A percentile compares a stretch with the other conserved stretches of the same genome.
phyloP scores from a whole-genome alignment of 495 filamentous ascomycete genomes.

The Polyplosphaeria fusca region DNA sequence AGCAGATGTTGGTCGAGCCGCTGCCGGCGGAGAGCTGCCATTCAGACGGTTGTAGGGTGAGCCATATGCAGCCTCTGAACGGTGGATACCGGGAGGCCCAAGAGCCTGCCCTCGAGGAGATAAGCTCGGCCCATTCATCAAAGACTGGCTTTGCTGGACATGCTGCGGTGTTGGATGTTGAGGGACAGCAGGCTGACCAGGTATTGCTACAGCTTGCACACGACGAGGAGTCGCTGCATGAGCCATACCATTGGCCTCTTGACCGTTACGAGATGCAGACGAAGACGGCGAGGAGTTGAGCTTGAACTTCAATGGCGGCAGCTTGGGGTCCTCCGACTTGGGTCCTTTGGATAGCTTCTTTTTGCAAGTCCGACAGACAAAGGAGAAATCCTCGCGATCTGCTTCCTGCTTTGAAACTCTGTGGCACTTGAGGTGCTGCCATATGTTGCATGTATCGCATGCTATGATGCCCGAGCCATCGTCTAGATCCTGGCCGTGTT shows the following conservation, averaged over 20 bases:
- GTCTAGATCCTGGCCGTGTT: constrained; percentile 81
- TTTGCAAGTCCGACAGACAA: constrained; percentile 77
- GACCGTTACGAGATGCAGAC: constrained; percentile 36
- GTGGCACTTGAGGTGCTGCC: constrained; percentile 93
- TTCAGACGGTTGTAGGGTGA: constrained; percentile 13
- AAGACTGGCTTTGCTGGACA: constrained; percentile 3
- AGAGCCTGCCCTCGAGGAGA: constrained; percentile 40
- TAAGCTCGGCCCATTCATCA: constrained; percentile 40
- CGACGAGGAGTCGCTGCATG: constrained; percentile 23
- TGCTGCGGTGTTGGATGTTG: constrained; percentile 16
- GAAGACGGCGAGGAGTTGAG: constrained; percentile 49
- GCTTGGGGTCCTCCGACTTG: constrained; percentile 63
- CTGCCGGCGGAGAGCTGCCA: constrained; percentile 9
- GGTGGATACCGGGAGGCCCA: constrained; percentile 35
- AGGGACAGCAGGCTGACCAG: constrained; percentile 8
- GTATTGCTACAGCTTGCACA: constrained; percentile 32
- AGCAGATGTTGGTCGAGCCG: constrained; percentile 11
- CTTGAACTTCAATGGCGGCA: constrained; percentile 65
- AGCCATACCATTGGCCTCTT: constrained; percentile 7
- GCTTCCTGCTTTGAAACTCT: constrained; percentile 73
- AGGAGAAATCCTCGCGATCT: constrained; percentile 82
- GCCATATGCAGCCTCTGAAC: constrained; percentile 27
- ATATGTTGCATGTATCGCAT: constrained; percentile 93
- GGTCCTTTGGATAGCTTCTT: constrained; percentile 63
- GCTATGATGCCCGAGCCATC: constrained; percentile 90